These are phyloP conservation scores for Sclerotinia trifoliorum DNA, from an alignment of 2,329 filamentous ascomycete species.

Conservation along the genomic window DNA sequence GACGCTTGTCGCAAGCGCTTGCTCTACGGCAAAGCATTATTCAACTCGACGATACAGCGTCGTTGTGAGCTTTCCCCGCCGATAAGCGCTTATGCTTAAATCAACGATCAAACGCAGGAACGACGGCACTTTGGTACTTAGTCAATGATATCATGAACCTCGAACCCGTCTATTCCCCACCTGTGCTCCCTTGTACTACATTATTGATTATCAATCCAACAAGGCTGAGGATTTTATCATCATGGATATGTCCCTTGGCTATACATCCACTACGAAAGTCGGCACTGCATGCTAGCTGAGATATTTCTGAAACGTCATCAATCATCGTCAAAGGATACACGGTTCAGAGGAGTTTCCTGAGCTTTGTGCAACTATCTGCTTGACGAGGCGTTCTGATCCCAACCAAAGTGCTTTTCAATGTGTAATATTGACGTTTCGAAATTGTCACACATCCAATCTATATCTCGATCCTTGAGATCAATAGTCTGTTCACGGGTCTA, in stretches of 20 bases:
- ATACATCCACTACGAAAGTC: slow-evolving; percentile 3
- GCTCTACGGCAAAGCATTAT: background rate
- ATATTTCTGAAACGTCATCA: slow-evolving; percentile 20
- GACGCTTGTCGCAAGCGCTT: slow-evolving; percentile 21
- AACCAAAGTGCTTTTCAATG: slow-evolving; percentile 18
- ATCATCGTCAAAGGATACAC: slow-evolving; percentile 17
- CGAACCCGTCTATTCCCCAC: background rate
- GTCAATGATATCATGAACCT: slow-evolving; percentile 9
- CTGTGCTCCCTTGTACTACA: slow-evolving; percentile 19
- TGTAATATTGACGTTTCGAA: slow-evolving; percentile 25
- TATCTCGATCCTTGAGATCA: slow-evolving; percentile 22
- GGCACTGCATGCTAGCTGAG: slow-evolving; percentile 22
- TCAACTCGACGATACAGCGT: background rate
- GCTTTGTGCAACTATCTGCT: slow-evolving; percentile 15
- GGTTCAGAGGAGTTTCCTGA: slow-evolving; percentile 16
- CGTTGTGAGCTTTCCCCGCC: background rate
- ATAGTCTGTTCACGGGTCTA: slow-evolving; percentile 21
- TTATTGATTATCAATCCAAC: slow-evolving; percentile 18
- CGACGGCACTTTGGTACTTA: slow-evolving; percentile 2
- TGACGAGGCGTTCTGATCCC: slow-evolving; percentile 20
- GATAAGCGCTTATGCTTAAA: slow-evolving; percentile 10
- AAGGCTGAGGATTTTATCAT: slow-evolving; percentile 22
- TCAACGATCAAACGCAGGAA: slow-evolving; percentile 10
- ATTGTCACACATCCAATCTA: slow-evolving; percentile 20
- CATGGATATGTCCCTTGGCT: slow-evolving; percentile 2